Evolutionary conservation across 2,329 filamentous ascomycete genomes (phyloP), one percentile per base, ranked within the genome.

Genomic region (Shiraia sp.): DNA sequence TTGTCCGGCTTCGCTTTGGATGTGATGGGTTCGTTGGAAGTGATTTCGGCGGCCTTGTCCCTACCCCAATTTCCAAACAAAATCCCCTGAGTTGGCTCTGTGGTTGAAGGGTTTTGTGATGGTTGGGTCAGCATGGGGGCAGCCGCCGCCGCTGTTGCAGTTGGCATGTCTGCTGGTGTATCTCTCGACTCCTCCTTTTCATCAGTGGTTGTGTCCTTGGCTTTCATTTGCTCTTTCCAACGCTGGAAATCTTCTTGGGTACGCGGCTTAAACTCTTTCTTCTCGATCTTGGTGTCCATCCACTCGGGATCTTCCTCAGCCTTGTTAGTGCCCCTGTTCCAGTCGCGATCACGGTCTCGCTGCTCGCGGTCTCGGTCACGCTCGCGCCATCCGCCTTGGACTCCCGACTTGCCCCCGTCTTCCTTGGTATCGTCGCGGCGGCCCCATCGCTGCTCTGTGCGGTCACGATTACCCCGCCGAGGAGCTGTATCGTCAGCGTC

Each of bases 161-260:
- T 55, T 10, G 56, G 29, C 6, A 51, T 40, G n/a, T 60, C 55
- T 3, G 48, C 28, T 7, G 47, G 34, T n/a, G 41, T 32, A 10
- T 53, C 66, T 49, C 57, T 55, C 10, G 57, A 48, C 32, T 75
- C 72, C n/a, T 74, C 70, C 48, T 71, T 76, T 57, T 76, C 76
- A 43, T 77, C 71, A 35, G 69, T 69, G 8, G 57, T 49, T 4
- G 67, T 49, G 33, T 71, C 81, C 48, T 81, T 79, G 27, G 83
- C 84, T 69, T 88, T 92, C 90, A 95, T 95, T 51, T 79, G 80
- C 57, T 95, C 89, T 78, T 96, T 96, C 83, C 92, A 96, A 55
- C 88, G 88, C 72, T 95, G 86, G 68, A 96, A 95, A 54, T 96
- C 91, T 62, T 95, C 90, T 59, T 89, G 86, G 1, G 90, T 96